These are phyloP conservation scores for Rhizophagus clarus DNA, from an alignment of 192 early-diverging fungal species.

Conservation along the genomic window DNA sequence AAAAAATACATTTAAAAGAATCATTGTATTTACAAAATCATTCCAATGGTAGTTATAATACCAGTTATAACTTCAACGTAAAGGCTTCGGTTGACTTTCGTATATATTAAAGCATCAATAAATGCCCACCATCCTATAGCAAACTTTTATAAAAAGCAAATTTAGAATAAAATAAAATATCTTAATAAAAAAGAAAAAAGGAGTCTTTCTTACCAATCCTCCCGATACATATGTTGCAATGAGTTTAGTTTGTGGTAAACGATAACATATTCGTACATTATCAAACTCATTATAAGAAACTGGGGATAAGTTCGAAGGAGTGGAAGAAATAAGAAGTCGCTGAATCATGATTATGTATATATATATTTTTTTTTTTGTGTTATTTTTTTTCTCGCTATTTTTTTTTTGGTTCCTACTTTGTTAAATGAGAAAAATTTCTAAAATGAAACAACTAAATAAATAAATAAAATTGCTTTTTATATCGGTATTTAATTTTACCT, in stretches of 20 bases:
- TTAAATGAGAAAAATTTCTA: neutral
- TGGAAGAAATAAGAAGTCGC: neutral
- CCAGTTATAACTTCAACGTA: neutral
- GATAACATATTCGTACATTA: neutral
- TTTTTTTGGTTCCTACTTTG: neutral
- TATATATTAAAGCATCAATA: slow-evolving; percentile 11
- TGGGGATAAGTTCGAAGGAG: neutral
- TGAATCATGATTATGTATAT: neutral
- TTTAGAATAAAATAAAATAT: neutral
- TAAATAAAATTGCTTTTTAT: neutral
- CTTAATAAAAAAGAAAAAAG: neutral
- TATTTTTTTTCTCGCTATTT: neutral
- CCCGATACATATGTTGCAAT: neutral
- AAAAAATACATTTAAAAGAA: neutral
- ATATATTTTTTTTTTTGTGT: neutral
- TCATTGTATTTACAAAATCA: slow-evolving; percentile 3
- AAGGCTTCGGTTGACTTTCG: neutral
- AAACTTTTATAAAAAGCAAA: neutral
- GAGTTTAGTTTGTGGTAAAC: neutral
- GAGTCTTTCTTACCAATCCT: neutral
- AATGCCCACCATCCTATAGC: slow-evolving; percentile 13
- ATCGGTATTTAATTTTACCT: neutral
- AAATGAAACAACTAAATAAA: neutral
- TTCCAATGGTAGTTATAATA: slow-evolving; percentile 11
- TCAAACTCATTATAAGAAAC: neutral